These are phyloP conservation scores for Acrodontium crateriforme DNA, from an alignment of 2,329 filamentous ascomycete species.

Conservation along the genomic window DNA sequence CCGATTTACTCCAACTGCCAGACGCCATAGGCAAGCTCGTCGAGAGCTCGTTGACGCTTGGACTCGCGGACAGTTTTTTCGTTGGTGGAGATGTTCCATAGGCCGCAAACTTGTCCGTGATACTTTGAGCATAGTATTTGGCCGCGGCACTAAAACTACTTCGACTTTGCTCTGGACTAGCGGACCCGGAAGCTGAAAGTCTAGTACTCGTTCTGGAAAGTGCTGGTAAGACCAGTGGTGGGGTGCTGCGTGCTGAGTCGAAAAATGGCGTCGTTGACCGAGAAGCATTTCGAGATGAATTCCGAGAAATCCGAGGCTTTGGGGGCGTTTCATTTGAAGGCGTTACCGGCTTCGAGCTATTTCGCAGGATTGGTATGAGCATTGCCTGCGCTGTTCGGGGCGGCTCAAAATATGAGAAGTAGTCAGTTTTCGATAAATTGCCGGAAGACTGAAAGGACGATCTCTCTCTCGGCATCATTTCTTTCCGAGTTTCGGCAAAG, in stretches of 20 bases:
- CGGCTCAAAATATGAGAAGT: not conserved
- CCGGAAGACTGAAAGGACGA: too few species aligned
- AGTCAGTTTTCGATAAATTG: not conserved
- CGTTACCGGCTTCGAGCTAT: not conserved
- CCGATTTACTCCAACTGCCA: slow-evolving; percentile 33
- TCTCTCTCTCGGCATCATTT: too few species aligned
- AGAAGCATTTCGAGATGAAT: slow-evolving; percentile 15
- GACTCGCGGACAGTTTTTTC: slow-evolving; percentile 12
- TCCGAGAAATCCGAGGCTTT: slow-evolving; percentile 9
- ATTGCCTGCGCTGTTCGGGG: not conserved
- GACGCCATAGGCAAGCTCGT: slow-evolving; percentile 19
- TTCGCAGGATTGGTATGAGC: not conserved
- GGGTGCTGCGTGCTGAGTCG: slow-evolving; percentile 16
- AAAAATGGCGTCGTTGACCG: slow-evolving; percentile 18
- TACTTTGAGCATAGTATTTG: slow-evolving; percentile 21
- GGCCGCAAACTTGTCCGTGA: slow-evolving; percentile 16
- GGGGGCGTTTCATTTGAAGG: slow-evolving; percentile 5
- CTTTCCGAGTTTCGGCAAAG: slow-evolving; percentile 1
- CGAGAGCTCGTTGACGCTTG: slow-evolving; percentile 15
- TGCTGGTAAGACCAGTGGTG: slow-evolving; percentile 13
- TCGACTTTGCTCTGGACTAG: slow-evolving; percentile 19
- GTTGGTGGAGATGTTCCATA: slow-evolving; percentile 20
- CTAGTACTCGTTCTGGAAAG: slow-evolving; percentile 10
- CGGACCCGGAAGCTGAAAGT: slow-evolving; percentile 15
- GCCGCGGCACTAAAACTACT: slow-evolving; percentile 21